These are phyloP conservation scores for Tubosaeta sp. DNA, from an alignment of 768 basidiomycete species.

Conservation along the genomic window DNA sequence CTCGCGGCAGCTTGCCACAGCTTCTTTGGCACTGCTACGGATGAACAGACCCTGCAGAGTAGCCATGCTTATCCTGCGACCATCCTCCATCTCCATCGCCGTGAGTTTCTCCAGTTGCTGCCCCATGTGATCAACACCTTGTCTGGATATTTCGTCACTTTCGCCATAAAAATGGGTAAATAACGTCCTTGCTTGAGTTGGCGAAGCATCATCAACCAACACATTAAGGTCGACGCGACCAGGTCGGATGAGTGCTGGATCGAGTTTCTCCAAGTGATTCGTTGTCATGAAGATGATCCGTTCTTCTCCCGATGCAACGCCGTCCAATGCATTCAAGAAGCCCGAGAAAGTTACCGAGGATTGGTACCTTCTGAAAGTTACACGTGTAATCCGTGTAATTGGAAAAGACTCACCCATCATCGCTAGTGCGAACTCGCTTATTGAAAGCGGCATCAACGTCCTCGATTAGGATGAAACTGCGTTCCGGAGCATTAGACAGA, in stretches of 20 bases:
- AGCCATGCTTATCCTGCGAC: constrained; percentile 86
- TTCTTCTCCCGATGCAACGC: constrained; percentile 96
- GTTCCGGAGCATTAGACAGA: constrained; percentile 87
- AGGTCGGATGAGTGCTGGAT: constrained; percentile 92
- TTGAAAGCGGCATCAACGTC: constrained; percentile 98
- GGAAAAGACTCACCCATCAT: constrained; percentile 71
- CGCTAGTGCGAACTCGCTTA: constrained; percentile 82
- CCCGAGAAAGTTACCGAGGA: constrained; percentile 97
- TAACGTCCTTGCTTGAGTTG: constrained; percentile 70
- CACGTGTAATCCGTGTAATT: constrained; percentile 5
- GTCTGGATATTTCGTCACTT: constrained; percentile 31
- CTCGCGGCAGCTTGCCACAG: constrained; percentile 47
- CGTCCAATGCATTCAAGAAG: constrained; percentile 93
- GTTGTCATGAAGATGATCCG: constrained; percentile 99
- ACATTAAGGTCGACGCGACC: constrained; percentile 89
- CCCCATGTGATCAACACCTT: constrained; percentile 44
- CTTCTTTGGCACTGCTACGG: constrained; percentile 55
- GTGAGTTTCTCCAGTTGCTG: constrained; percentile 52
- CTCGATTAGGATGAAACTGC: constrained; percentile 93
- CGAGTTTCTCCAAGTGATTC: constrained; percentile 87
- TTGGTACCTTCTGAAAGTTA: constrained; percentile 60
- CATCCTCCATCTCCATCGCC: constrained; percentile 44
- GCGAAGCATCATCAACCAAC: constrained; percentile 81
- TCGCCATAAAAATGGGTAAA: constrained; percentile 83
- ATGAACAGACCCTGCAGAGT: constrained; percentile 95